Conservation (phyloP, 163 green algal species). For the Volvox carteri region DNA sequence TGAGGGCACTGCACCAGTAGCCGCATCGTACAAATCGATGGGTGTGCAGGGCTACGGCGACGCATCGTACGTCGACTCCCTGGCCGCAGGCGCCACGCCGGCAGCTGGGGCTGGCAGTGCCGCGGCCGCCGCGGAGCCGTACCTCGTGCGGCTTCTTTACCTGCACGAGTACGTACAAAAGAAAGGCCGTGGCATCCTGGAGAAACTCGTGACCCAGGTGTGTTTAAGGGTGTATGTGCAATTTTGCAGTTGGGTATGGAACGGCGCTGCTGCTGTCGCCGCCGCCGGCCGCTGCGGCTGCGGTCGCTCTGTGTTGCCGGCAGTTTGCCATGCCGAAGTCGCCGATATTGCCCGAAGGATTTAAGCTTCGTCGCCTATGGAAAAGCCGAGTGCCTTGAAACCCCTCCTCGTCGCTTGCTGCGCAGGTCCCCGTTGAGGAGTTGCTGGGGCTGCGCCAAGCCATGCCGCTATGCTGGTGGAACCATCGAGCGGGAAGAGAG, state of each 20-base stretch:
- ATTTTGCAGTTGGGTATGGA: no score
- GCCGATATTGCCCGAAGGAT: no score
- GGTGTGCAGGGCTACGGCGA: conserved; percentile 28
- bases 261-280: no score
- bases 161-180: conserved; percentile 7
- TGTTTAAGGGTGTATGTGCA: no score
- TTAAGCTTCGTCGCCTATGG: no score
- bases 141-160: conserved; percentile 25
- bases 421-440: not conserved
- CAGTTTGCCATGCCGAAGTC: no score
- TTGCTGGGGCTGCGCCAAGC: not conserved
- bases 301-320: no score
- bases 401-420: not conserved
- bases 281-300: no score
- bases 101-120: no score
- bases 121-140: not conserved
- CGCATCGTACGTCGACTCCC: conserved; percentile 19
- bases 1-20: no score
- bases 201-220: not conserved
- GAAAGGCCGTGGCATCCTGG: not conserved
- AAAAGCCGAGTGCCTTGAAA: no score
- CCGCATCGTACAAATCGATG: no score
- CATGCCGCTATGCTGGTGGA: conserved; percentile 25
- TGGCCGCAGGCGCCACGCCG: not conserved
- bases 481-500: not conserved